Percentiles rank a stretch among this genome's conserved stretches.
Conservation (phyloP, 1,284 basidiomycete species). For the Gymnopus androsaceus region DNA sequence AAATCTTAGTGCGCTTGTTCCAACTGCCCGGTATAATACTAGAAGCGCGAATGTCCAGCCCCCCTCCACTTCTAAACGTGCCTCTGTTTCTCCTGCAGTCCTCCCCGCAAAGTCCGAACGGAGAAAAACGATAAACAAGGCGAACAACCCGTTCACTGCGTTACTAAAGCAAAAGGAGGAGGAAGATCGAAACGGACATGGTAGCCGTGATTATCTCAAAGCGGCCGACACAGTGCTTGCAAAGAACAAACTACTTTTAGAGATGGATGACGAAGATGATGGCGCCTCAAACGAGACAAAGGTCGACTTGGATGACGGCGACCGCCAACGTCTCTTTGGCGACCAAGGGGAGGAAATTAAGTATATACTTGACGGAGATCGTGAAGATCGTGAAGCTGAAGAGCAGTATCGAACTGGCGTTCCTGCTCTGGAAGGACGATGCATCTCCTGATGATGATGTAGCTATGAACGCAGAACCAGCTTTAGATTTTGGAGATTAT, state of each 20-base stretch:
- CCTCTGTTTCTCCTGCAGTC: slow-evolving; percentile 6
- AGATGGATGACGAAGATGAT: slow-evolving; percentile 40
- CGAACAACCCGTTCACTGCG: slow-evolving; percentile 50
- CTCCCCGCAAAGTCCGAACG: neutral
- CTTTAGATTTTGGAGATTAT: slow-evolving; percentile 20
- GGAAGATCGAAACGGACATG: slow-evolving; percentile 46
- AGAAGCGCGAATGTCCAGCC: slow-evolving; percentile 15
- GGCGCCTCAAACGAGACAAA: neutral
- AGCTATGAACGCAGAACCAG: neutral
- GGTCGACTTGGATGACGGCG: neutral
- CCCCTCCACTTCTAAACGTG: slow-evolving; percentile 13
- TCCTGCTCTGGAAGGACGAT: slow-evolving; percentile 16
- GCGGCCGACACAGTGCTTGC: slow-evolving; percentile 44
- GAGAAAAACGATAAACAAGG: slow-evolving; percentile 23
- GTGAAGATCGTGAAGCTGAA: neutral
- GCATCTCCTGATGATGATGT: slow-evolving; percentile 27
- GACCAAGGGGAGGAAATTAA: slow-evolving; percentile 9
- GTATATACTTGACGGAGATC: slow-evolving; percentile 2
- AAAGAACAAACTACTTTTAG: slow-evolving; percentile 30
- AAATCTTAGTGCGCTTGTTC: neutral
- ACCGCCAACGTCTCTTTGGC: slow-evolving; percentile 10
- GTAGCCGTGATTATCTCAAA: slow-evolving; percentile 40
- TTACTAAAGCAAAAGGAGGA: slow-evolving; percentile 55
- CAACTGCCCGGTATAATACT: slow-evolving; percentile 19
- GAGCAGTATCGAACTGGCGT: slow-evolving; percentile 1